phyloP scores from a whole-genome alignment of 768 basidiomycete species.

The Lactarius hengduanensis region DNA sequence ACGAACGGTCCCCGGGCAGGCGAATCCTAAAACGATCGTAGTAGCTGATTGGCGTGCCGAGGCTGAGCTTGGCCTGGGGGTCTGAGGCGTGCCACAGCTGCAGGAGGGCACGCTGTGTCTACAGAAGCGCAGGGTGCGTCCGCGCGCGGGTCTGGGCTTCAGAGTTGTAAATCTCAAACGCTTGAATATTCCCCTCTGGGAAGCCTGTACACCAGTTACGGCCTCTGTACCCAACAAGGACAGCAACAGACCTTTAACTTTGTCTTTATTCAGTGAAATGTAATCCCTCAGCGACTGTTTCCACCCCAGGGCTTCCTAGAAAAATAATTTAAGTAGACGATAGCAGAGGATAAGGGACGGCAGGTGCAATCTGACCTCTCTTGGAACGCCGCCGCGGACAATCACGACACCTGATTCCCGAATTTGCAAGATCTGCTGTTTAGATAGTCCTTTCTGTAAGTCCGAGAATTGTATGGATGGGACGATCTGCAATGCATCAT shows the following conservation, averaged over 20 bases:
- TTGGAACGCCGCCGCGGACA: slow-evolving; percentile 54
- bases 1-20: slow-evolving; percentile 64
- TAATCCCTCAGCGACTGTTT: slow-evolving; percentile 55
- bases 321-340: neutral
- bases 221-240: neutral
- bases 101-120: slow-evolving; percentile 56
- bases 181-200: slow-evolving; percentile 65
- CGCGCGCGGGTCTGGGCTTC: slow-evolving; percentile 63
- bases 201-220: slow-evolving; percentile 46
- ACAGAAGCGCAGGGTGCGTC: slow-evolving; percentile 57
- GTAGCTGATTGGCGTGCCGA: slow-evolving; percentile 66
- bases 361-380: slow-evolving; percentile 42
- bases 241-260: slow-evolving; percentile 46
- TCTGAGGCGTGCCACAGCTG: slow-evolving; percentile 58
- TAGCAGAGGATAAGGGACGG: neutral
- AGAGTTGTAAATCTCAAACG: slow-evolving; percentile 73
- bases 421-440: slow-evolving; percentile 44
- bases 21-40: slow-evolving; percentile 76
- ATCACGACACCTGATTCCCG: slow-evolving; percentile 55
- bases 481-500: slow-evolving; percentile 42
- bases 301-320: slow-evolving; percentile 59
- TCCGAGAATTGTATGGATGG: slow-evolving; percentile 49
- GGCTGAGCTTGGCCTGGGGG: slow-evolving; percentile 42
- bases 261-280: slow-evolving; percentile 45
- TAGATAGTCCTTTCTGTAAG: slow-evolving; percentile 47